These are phyloP conservation scores for Aspergillus sp. DNA, from an alignment of 2,329 filamentous ascomycete species.

Conservation along the genomic window DNA sequence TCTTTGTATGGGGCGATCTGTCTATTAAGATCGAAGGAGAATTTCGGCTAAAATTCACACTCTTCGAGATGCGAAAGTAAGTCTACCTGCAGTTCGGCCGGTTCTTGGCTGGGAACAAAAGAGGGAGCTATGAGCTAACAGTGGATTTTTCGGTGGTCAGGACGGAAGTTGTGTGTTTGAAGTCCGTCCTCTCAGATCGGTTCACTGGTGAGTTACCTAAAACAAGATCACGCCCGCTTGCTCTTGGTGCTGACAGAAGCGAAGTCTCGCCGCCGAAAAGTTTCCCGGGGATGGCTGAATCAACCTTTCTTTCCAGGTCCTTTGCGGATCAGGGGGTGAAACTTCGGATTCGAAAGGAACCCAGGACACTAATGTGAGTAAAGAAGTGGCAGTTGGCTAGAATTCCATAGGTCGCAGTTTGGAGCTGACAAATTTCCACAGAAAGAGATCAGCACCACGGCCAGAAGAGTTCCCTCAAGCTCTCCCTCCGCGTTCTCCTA, in stretches of 20 bases:
- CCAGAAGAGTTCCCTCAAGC: slow-evolving; percentile 40
- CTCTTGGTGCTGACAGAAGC: slow-evolving; percentile 13
- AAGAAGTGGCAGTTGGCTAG: background rate
- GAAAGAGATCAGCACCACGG: slow-evolving; percentile 40
- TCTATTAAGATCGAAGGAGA: slow-evolving; percentile 73
- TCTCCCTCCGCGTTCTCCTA: slow-evolving; percentile 39
- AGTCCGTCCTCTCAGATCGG: slow-evolving; percentile 59
- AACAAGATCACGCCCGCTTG: background rate
- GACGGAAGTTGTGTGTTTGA: slow-evolving; percentile 52
- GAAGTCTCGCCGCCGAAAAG: slow-evolving; percentile 58
- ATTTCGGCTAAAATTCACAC: slow-evolving; percentile 72
- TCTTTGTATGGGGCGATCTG: slow-evolving; percentile 89
- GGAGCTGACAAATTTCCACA: slow-evolving; percentile 22
- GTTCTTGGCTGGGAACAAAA: background rate
- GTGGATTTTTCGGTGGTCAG: slow-evolving; percentile 17
- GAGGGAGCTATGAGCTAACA: slow-evolving; percentile 17
- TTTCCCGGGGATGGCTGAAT: slow-evolving; percentile 78
- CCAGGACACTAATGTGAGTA: slow-evolving; percentile 55
- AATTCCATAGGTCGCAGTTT: background rate
- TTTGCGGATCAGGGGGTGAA: slow-evolving; percentile 88
- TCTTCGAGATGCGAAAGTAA: slow-evolving; percentile 70
- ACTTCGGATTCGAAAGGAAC: slow-evolving; percentile 79
- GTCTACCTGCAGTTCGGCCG: slow-evolving; percentile 15
- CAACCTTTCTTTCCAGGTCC: slow-evolving; percentile 74
- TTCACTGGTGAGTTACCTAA: slow-evolving; percentile 60